Percentiles rank a stretch among this genome's conserved stretches.
phyloP scores from a whole-genome alignment of 495 filamentous ascomycete genomes.

The Aeminium ludgeri region DNA sequence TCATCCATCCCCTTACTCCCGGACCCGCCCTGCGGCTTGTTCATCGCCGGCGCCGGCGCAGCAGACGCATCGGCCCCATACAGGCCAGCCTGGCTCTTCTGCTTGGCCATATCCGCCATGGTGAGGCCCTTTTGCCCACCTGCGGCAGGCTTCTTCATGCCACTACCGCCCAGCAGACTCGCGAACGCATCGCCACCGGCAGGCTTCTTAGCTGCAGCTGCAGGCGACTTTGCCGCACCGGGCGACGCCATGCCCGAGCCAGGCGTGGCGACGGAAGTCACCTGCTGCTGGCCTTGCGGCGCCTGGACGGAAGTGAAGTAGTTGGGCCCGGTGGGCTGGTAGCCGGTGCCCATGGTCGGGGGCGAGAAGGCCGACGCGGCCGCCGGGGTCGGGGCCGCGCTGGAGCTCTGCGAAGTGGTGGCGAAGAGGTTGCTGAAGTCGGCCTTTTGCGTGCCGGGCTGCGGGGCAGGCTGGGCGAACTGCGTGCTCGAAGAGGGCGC shows the following conservation, averaged over 20 bases:
- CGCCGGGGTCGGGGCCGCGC: conserved; percentile 31
- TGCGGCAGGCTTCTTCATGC: conserved; percentile 57
- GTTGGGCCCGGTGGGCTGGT: conserved; percentile 67
- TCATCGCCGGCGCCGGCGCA: conserved; percentile 22
- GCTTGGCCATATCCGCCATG: conserved; percentile 83
- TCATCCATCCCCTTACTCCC: conserved; percentile 41
- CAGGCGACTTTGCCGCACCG: conserved; percentile 18
- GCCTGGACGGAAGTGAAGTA: conserved; percentile 72
- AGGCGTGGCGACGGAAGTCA: conserved; percentile 12
- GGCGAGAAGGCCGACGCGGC: conserved; percentile 35
- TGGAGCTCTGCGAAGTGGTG: conserved; percentile 57
- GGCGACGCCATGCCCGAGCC: conserved; percentile 25
- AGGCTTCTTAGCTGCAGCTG: conserved; percentile 36
- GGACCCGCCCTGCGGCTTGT: conserved; percentile 9
- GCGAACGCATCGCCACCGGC: conserved; percentile 70
- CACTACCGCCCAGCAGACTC: conserved; percentile 64
- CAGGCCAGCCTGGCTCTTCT: conserved; percentile 84
- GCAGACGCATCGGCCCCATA: conserved; percentile 54
- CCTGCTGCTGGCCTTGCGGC: conserved; percentile 13
- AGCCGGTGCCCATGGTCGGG: conserved; percentile 44
- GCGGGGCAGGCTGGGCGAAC: conserved; percentile 66
- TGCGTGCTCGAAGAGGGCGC: conserved; percentile 49
- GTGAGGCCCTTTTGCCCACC: conserved; percentile 50
- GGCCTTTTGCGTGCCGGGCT: conserved; percentile 60
- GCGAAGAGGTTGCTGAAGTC: conserved; percentile 68